These are phyloP conservation scores for Polyporus arcularius DNA, from an alignment of 768 basidiomycete species.

Conservation along the genomic window DNA sequence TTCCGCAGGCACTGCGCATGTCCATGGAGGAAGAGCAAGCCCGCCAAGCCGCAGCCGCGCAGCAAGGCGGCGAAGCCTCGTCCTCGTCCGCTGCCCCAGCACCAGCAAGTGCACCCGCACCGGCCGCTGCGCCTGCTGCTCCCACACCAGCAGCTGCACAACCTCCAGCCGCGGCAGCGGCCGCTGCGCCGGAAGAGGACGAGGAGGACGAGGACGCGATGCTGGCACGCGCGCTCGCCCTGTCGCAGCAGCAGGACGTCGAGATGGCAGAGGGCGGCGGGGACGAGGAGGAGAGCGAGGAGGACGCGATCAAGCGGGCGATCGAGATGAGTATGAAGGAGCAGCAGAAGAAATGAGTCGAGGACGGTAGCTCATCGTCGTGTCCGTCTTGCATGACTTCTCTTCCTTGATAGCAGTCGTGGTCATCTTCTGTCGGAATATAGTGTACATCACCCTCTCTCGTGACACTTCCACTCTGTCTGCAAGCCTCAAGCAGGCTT, in stretches of 20 bases:
- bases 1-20: constrained; percentile 85
- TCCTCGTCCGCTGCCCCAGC: constrained; percentile 37
- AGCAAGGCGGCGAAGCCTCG: constrained; percentile 33
- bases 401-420: not conserved
- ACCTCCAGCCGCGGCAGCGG: constrained; percentile 30
- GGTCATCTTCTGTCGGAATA: constrained; percentile 6
- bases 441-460: constrained; percentile 16
- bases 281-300: constrained; percentile 73
- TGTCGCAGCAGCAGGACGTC: constrained; percentile 65
- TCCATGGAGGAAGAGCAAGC: constrained; percentile 95
- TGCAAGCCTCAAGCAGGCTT: not conserved
- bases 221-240: constrained; percentile 72
- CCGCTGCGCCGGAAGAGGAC: constrained; percentile 43
- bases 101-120: constrained; percentile 33
- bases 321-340: constrained; percentile 93
- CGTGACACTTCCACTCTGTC: too few relatives aligned
- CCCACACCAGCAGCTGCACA: constrained; percentile 35
- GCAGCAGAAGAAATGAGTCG: constrained; percentile 40
- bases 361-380: not conserved
- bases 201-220: constrained; percentile 80
- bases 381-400: not conserved
- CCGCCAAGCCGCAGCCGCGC: constrained; percentile 56
- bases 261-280: constrained; percentile 40
- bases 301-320: constrained; percentile 87
- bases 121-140: constrained; percentile 35